Base-by-base conservation (phyloP, 371 early-diverging fungal genomes). In the Mortierella sp. region DNA sequence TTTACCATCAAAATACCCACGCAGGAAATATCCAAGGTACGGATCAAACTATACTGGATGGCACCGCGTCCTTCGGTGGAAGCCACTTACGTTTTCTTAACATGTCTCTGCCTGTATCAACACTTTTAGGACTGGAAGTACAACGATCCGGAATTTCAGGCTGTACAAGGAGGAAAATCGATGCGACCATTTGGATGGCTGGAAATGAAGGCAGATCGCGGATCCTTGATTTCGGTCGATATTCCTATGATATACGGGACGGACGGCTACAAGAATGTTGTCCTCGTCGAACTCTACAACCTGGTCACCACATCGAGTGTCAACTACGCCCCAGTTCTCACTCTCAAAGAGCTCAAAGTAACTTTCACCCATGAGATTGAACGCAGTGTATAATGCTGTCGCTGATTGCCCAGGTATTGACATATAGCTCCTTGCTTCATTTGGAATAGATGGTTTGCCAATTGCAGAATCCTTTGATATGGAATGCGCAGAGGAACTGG, bases 131-230 rank as follows among this genome's bases (percentile, higher is more conserved):
- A 96, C 79, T 93, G 94, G 93, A 93, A 92, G 80, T 95, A 90
- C 89, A 47, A 81, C 31, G 87, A 89, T 28, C 90, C 84, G 70
- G 91, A 91, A 26, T 90, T 81, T 74, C 88, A 83, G 57, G 68
- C 80, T 24, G 82, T 77, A 0, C 84, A 79, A 38, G 78, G 76
- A 16, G 79, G 81, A 26, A 84, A 82, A 52, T 89, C 90, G 50
- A 89, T 89, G 47, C 88, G 96, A 28, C 95, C 94, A 3, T 94
- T 93, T 87, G 97, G 95, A 2, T 97, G 97, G 97, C 78, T 97
- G 1, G 95, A 96, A 79, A 70, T 96, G 8, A 93, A 94, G 79
- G 91, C 93, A 3, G 89, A 77, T 0, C 80, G 86, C 34, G 93
- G 91, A 2, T 93, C 95, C 7, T 88, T 86, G 34, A 75, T 95